Evolutionary conservation across 805 yeast species (phyloP).

Genomic region (Candida dendrica): DNA sequence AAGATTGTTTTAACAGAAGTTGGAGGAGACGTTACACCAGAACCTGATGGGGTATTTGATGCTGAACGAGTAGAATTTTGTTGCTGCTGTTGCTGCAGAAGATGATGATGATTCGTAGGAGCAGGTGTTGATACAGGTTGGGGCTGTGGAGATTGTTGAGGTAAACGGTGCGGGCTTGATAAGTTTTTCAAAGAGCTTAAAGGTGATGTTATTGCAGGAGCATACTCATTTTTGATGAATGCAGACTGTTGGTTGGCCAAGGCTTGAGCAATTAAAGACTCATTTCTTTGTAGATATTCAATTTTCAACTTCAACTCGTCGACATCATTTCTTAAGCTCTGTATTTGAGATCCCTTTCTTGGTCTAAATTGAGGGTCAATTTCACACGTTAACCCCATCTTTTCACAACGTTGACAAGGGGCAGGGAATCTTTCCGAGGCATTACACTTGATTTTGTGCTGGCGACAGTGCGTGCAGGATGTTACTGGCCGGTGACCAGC

Average conservation of each 20-base stretch:
- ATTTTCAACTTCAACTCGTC: conserved; percentile 71
- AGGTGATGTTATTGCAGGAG: conserved; percentile 16
- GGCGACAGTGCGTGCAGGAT: conserved; percentile 90
- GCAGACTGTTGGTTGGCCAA: conserved; percentile 24
- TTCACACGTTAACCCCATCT: conserved; percentile 75
- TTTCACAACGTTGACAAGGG: conserved; percentile 77
- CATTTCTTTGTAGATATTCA: conserved; percentile 59
- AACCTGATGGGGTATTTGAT: conserved; percentile 1
- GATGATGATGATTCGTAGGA: no score
- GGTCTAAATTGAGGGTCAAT: conserved; percentile 91
- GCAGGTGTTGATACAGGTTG: not conserved
- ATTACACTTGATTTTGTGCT: conserved; percentile 89
- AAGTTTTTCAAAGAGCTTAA: conserved; percentile 4
- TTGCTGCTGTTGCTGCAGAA: not conserved
- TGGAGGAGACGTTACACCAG: conserved; percentile 8
- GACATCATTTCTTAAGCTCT: conserved; percentile 75
- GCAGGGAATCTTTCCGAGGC: conserved; percentile 78
- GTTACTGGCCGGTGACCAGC: conserved; percentile 82
- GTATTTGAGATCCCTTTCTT: conserved; percentile 85
- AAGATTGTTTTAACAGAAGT: conserved; percentile 35
- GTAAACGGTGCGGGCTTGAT: no score
- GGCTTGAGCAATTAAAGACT: conserved; percentile 59
- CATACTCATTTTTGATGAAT: conserved; percentile 7
- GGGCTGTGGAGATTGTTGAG: not conserved
- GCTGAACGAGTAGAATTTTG: not conserved